Evolutionary conservation across 2,329 filamentous ascomycete species (phyloP).

Genomic region (Sporothrix schenckii): DNA sequence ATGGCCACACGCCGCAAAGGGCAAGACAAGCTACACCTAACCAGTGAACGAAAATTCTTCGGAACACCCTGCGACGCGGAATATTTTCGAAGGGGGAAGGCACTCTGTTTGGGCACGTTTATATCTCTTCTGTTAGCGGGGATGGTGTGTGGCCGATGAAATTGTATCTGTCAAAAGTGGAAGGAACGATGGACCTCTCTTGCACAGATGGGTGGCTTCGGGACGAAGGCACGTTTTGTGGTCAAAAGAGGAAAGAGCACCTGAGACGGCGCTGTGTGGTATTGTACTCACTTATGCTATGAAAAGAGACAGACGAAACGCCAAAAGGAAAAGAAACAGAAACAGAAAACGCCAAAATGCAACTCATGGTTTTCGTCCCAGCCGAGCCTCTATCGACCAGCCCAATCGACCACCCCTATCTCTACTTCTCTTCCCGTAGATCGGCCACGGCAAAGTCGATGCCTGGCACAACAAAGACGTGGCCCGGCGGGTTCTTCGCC

Average conservation of each 20-base stretch:
- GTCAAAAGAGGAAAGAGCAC: background rate
- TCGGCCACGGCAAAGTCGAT: slow-evolving; percentile 64
- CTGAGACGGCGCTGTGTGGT: background rate
- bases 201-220: background rate
- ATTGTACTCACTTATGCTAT: background rate
- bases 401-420: background rate
- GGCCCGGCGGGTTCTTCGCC: slow-evolving; percentile 66
- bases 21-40: background rate
- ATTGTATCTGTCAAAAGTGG: background rate
- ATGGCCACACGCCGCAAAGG: background rate
- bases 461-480: slow-evolving; percentile 69
- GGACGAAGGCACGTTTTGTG: background rate
- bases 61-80: background rate
- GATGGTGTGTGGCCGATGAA: background rate
- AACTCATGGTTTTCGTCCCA: background rate
- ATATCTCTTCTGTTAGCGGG: background rate
- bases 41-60: background rate
- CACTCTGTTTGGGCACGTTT: background rate
- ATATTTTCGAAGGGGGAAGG: background rate
- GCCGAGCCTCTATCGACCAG: background rate
- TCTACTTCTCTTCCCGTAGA: slow-evolving; percentile 45
- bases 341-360: slow-evolving; percentile 7
- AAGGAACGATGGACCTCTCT: slow-evolving; percentile 3
- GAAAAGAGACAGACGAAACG: background rate
- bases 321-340: background rate